Conservation (phyloP, 805 yeast species). For the Ogataea parapolymorpha region DNA sequence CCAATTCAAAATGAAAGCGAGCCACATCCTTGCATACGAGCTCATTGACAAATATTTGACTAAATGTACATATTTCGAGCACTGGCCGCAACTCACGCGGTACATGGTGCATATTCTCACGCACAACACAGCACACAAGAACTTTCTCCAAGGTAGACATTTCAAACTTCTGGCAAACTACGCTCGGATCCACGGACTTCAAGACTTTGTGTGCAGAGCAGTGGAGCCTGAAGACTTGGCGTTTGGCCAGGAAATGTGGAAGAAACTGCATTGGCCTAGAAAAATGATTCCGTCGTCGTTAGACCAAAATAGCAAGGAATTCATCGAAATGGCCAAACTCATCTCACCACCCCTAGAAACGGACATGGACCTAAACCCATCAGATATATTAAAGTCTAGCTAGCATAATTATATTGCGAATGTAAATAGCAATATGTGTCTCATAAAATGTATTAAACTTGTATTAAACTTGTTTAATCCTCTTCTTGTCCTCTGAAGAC, state of each 20-base stretch:
- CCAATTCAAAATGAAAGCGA: constrained; percentile 11
- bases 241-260: constrained; percentile 13
- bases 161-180: constrained; percentile 19
- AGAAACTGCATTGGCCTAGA: constrained; percentile 20
- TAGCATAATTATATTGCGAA: constrained; percentile 1
- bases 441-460: constrained; percentile 1
- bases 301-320: constrained; percentile 12
- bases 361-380: constrained; percentile 9
- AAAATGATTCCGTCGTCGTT: constrained; percentile 11
- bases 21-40: constrained; percentile 16
- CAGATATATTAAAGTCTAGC: constrained; percentile 13
- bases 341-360: constrained; percentile 4
- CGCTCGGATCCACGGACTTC: constrained; percentile 23
- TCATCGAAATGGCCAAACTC: constrained; percentile 18
- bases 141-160: constrained; percentile 10
- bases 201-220: constrained; percentile 16
- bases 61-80: constrained; percentile 23
- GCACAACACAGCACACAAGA: constrained; percentile 7
- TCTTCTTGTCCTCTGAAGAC: constrained; percentile 3
- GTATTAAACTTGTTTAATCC: constrained; percentile 7
- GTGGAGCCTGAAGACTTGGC: constrained; percentile 11
- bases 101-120: constrained; percentile 12
- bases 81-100: constrained; percentile 24
- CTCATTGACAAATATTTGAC: constrained; percentile 20
- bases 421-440: constrained; percentile 7